These are phyloP conservation scores for Bacterosira constricta DNA, from an alignment of 108 stramenopile genomes.

Conservation along the genomic window DNA sequence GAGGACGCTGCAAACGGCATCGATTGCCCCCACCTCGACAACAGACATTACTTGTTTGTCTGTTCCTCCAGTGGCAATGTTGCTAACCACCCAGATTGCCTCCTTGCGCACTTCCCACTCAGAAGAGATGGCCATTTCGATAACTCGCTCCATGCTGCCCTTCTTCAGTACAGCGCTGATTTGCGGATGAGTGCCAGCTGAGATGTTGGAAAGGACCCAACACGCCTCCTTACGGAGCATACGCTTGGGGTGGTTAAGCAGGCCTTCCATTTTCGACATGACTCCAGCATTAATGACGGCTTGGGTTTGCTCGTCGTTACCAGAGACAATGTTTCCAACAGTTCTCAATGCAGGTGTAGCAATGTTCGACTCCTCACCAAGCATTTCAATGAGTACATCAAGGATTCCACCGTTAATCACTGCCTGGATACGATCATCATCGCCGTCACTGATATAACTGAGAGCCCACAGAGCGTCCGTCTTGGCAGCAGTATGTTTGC, in stretches of 20 bases:
- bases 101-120: slow-evolving; percentile 93
- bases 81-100: slow-evolving; percentile 85
- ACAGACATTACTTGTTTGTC: slow-evolving; percentile 54
- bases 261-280: slow-evolving; percentile 12
- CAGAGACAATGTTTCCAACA: slow-evolving; percentile 94
- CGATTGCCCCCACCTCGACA: slow-evolving; percentile 72
- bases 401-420: slow-evolving; percentile 63
- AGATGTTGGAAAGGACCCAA: slow-evolving; percentile 93
- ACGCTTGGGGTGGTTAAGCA: slow-evolving; percentile 44
- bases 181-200: slow-evolving; percentile 87
- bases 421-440: slow-evolving; percentile 75
- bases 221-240: slow-evolving; percentile 89
- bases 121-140: slow-evolving; percentile 56
- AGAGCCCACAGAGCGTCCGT: slow-evolving; percentile 90
- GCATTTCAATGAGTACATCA: slow-evolving; percentile 53
- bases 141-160: slow-evolving; percentile 50
- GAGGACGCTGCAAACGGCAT: slow-evolving; percentile 72
- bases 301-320: slow-evolving; percentile 89
- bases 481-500: slow-evolving; percentile 45
- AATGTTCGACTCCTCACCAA: slow-evolving; percentile 40
- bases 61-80: slow-evolving; percentile 76
- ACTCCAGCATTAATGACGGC: slow-evolving; percentile 80
- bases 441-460: slow-evolving; percentile 89
- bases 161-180: slow-evolving; percentile 53
- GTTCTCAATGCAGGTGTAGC: slow-evolving; percentile 86